Conservation (phyloP, 768 basidiomycete genomes). For the Tephrocybe sp. region DNA sequence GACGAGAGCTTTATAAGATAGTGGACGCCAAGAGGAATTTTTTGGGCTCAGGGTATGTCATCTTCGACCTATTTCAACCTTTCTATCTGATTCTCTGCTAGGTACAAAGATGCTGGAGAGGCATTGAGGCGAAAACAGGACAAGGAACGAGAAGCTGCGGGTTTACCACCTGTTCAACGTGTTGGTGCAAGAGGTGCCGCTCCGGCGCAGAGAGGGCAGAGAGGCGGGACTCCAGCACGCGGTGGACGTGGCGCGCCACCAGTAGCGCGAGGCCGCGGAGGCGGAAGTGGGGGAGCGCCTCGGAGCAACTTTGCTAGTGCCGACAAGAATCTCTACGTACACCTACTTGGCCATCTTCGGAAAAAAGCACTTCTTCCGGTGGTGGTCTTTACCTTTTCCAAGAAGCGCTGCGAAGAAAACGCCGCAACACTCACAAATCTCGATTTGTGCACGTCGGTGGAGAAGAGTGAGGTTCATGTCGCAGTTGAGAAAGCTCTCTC, state of each 20-base stretch:
- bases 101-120: conserved; percentile 90
- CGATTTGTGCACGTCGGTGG: conserved; percentile 84
- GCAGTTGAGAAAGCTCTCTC: conserved; percentile 90
- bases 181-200: conserved; percentile 79
- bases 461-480: conserved; percentile 97
- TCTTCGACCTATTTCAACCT: not conserved
- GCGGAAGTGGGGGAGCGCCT: conserved; percentile 43
- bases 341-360: conserved; percentile 81
- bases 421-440: conserved; percentile 85
- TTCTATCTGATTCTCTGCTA: conserved; percentile 25
- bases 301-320: conserved; percentile 65
- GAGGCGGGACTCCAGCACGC: conserved; percentile 40
- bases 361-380: conserved; percentile 89
- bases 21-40: conserved; percentile 82
- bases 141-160: conserved; percentile 95
- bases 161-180: conserved; percentile 81
- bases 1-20: conserved; percentile 91
- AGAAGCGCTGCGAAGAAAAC: conserved; percentile 96
- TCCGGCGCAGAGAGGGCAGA: conserved; percentile 53
- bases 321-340: conserved; percentile 94
- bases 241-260: conserved; percentile 40
- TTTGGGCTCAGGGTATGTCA: conserved; percentile 63
- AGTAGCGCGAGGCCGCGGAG: conserved; percentile 38
- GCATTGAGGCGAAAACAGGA: conserved; percentile 93
- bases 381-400: conserved; percentile 96